Percentiles rank a stretch among this genome's conserved stretches.
Conservation (phyloP, 805 yeast genomes). For the Teunomyces atbi region DNA sequence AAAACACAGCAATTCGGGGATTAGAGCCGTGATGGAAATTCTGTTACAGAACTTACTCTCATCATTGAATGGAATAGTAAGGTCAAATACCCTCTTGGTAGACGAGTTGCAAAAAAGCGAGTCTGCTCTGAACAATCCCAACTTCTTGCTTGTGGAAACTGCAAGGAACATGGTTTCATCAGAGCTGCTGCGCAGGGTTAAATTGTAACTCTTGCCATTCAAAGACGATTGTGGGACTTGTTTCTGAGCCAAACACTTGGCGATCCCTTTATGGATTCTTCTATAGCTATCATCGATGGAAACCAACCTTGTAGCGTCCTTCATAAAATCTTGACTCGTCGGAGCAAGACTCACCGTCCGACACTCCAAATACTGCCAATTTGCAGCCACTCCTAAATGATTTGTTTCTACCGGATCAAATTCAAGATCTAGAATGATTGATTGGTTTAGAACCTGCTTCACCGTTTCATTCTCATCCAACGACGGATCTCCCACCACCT, state of each 20-base stretch:
- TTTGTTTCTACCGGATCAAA: constrained; percentile 30
- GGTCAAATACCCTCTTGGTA: constrained; percentile 41
- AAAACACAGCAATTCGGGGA: constrained; percentile 36
- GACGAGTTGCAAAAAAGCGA: constrained; percentile 49
- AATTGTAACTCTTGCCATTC: constrained; percentile 12
- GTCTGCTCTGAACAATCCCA: constrained; percentile 46
- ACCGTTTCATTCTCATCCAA: constrained; percentile 29
- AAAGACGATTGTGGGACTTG: constrained; percentile 7
- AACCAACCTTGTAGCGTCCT: constrained; percentile 19
- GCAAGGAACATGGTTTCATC: constrained; percentile 16
- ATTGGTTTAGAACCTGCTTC: constrained; percentile 36
- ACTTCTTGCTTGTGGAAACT: constrained; percentile 43
- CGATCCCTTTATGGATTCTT: constrained; percentile 26
- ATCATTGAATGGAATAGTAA: constrained; percentile 34
- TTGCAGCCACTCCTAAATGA: constrained; percentile 28
- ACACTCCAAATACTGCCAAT: constrained; percentile 34
- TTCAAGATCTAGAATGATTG: constrained; percentile 36
- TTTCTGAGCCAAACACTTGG: constrained; percentile 1
- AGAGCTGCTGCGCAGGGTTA: constrained; percentile 5
- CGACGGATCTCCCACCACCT: constrained; percentile 47
- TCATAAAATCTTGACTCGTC: neutral
- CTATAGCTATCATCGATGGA: constrained; percentile 35
- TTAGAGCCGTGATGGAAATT: constrained; percentile 32
- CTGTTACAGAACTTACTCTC: constrained; percentile 34
- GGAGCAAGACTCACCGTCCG: constrained; percentile 2